A percentile compares a stretch with the other conserved stretches of the same genome.
Conservation (phyloP, 2,329 filamentous ascomycete genomes). For the Myriosclerotinia curreyana region DNA sequence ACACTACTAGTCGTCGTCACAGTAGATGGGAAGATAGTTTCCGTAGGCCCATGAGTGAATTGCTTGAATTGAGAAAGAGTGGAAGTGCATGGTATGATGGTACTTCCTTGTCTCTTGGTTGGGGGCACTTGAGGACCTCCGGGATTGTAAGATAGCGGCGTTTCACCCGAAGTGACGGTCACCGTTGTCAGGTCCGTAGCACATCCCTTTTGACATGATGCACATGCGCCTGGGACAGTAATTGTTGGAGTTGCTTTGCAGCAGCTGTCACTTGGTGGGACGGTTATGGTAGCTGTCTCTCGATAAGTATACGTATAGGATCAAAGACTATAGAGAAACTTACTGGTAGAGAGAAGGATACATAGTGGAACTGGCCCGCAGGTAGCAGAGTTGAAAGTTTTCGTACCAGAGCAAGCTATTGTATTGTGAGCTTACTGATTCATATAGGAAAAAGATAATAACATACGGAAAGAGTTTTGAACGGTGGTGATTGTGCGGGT, state of each 20-base stretch:
- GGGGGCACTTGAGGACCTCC: conserved; percentile 10
- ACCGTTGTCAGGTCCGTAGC: conserved; percentile 22
- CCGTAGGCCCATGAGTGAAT: conserved; percentile 12
- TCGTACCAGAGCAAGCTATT: conserved; percentile 19
- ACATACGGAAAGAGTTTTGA: conserved; percentile 18
- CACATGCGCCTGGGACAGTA: conserved; percentile 32
- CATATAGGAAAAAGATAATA: background rate
- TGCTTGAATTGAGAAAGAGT: background rate
- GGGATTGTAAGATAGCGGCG: conserved; percentile 6
- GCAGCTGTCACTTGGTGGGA: conserved; percentile 43
- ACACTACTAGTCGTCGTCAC: conserved; percentile 10
- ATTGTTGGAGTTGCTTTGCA: conserved; percentile 42
- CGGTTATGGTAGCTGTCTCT: conserved; percentile 37
- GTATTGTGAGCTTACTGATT: conserved; percentile 1
- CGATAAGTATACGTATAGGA: too few relatives aligned
- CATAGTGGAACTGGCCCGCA: conserved; percentile 22
- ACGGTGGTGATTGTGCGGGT: conserved; percentile 32
- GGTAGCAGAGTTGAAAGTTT: conserved; percentile 7
- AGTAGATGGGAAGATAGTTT: conserved; percentile 9
- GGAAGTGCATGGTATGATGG: conserved; percentile 5
- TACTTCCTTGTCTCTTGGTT: background rate
- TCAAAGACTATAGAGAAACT: too few relatives aligned
- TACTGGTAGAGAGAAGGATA: conserved; percentile 18
- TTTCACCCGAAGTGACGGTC: conserved; percentile 6
- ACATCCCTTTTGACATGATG: conserved; percentile 35